Evolutionary conservation across 2,329 filamentous ascomycete species (phyloP), one percentile per base, ranked within the genome.

Genomic region (Aspergillus sp.): DNA sequence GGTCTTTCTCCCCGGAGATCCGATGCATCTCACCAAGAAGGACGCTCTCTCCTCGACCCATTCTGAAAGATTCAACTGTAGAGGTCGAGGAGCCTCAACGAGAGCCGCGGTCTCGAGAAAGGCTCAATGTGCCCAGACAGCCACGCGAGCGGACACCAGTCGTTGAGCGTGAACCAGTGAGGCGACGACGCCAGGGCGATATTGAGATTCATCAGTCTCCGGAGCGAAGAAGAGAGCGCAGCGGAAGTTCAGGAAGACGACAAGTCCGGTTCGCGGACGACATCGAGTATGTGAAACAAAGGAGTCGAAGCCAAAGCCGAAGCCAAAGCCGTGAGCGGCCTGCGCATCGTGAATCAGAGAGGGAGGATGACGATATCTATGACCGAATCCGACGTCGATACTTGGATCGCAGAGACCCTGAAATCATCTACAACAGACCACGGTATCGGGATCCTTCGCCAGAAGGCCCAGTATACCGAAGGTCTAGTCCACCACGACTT

Each of bases 61-160:
- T 31, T 23, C 4, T 11, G 55, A 46, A 46, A 47, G 34, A 52
- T 55, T 43, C n/a, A 34, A 28, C 23, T 22, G 57, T 53, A 15
- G 31, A 38, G 13, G 19, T 34, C 38, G 49, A 59, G 8, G 15
- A 52, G 17, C 23, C 51, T 17, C 43, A 48, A 23, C 49, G 56
- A 11, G 38, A 53, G n/a, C 17, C 55, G 15, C 57, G 57, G 19
- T n/a, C 49, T 43, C 48, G 25, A 46, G 50, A 62, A n/a, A 47
- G 54, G 13, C 52, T 49, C 7, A 49, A 53, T 3, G 49, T 28
- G 3, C 46, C 47, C 22, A 66, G 68, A 19, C 58, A 34, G 38
- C 64, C 59, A 50, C 65, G 69, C 34, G 65, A 66, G 57, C 53
- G 62, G 23, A 64, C 65, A 11, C 70, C 68, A 13, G 64, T 68